A percentile compares a stretch with the other conserved stretches of the same genome.
phyloP scores from a whole-genome alignment of 1,284 basidiomycete species.

The Quambalaria eucalypti region DNA sequence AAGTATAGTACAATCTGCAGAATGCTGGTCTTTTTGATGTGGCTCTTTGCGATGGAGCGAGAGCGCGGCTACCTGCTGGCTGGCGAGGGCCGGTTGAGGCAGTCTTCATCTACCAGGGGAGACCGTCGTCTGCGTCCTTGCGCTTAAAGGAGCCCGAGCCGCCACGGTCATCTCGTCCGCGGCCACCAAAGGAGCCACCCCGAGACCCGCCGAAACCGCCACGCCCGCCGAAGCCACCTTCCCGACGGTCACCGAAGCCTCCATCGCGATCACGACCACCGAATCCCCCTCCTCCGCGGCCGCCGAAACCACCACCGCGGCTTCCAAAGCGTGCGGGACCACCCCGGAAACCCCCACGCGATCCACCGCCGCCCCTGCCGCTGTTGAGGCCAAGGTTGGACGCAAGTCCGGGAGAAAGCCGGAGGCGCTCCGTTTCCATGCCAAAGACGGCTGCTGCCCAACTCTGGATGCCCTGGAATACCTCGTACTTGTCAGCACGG shows the following conservation, averaged over 20 bases:
- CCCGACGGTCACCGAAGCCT: neutral
- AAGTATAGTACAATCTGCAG: too few species aligned
- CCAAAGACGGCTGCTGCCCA: neutral
- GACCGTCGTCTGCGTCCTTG: too few species aligned
- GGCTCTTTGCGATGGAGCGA: too few species aligned
- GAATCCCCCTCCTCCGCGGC: neutral
- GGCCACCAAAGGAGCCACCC: too few species aligned
- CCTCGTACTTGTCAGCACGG: neutral
- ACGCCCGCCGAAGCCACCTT: too few species aligned
- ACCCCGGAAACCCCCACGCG: neutral
- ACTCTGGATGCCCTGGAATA: neutral
- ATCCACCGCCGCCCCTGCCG: neutral
- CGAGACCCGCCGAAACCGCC: too few species aligned
- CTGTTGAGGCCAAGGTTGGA: neutral
- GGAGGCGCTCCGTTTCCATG: neutral
- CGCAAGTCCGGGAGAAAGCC: neutral
- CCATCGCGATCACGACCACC: neutral
- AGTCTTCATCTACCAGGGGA: too few species aligned
- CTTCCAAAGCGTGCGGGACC: neutral
- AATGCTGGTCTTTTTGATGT: too few species aligned
- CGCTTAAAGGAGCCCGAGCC: too few species aligned
- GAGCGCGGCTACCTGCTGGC: too few species aligned
- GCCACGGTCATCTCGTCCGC: too few species aligned
- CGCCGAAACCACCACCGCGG: neutral
- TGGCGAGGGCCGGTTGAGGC: too few species aligned